Conservation (phyloP, 768 basidiomycete genomes). For the Russula sp. region DNA sequence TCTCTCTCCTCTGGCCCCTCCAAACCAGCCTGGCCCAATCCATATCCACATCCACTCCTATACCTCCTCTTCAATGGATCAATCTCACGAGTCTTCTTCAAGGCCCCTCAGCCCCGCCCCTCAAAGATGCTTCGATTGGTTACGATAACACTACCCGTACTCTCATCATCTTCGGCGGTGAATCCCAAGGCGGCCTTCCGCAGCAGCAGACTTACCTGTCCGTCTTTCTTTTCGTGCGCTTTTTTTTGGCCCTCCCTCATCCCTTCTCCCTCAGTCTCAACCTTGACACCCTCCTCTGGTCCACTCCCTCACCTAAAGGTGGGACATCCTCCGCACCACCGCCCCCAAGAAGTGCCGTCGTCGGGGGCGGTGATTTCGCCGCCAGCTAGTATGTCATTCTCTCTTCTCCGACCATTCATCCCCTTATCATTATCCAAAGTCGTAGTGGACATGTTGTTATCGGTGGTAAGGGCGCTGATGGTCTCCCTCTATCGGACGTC, state of each 20-base stretch:
- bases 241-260: slow-evolving; percentile 2
- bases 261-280: slow-evolving; percentile 42
- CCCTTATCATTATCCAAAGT: slow-evolving; percentile 33
- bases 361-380: slow-evolving; percentile 63
- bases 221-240: slow-evolving; percentile 24
- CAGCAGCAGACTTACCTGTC: slow-evolving; percentile 65
- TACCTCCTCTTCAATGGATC: slow-evolving; percentile 65
- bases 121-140: slow-evolving; percentile 68
- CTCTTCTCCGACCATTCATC: slow-evolving; percentile 10
- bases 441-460: slow-evolving; percentile 68
- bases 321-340: slow-evolving; percentile 40
- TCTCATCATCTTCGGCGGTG: slow-evolving; percentile 69
- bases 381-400: slow-evolving; percentile 65
- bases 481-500: slow-evolving; percentile 52
- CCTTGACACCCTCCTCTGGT: slow-evolving; percentile 55
- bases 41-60: slow-evolving; percentile 44
- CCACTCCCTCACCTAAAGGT: slow-evolving; percentile 43
- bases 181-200: slow-evolving; percentile 55
- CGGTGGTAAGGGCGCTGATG: slow-evolving; percentile 56
- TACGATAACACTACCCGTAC: slow-evolving; percentile 41
- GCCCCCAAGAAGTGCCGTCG: slow-evolving; percentile 54
- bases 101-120: slow-evolving; percentile 48
- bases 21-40: slow-evolving; percentile 34
- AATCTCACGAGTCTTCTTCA: slow-evolving; percentile 52
- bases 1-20: slow-evolving; percentile 21